Evolutionary conservation across 1,139 yeast species (phyloP).

Genomic region (Pichia cactophila): DNA sequence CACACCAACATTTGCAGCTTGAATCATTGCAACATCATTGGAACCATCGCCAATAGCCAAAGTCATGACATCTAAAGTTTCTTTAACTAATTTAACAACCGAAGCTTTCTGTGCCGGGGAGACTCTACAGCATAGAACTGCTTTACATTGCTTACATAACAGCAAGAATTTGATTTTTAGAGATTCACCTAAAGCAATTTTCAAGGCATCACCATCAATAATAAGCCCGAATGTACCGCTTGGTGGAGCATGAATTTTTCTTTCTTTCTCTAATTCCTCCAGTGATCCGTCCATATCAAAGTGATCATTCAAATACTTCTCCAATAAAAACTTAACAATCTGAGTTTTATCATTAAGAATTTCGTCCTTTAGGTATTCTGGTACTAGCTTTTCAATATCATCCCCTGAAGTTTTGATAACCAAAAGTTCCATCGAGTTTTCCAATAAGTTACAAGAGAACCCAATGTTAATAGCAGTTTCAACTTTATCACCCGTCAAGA

Average conservation of each 20-base stretch:
- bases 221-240: constrained; percentile 71
- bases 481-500: constrained; percentile 92
- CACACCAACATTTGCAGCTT: constrained; percentile 95
- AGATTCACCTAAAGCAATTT: constrained; percentile 54
- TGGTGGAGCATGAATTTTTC: constrained; percentile 70
- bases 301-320: constrained; percentile 51
- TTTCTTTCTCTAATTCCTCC: constrained; percentile 56
- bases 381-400: constrained; percentile 31
- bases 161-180: constrained; percentile 63
- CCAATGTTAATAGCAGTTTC: constrained; percentile 98
- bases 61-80: constrained; percentile 76
- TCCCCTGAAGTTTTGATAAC: constrained; percentile 51
- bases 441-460: constrained; percentile 84
- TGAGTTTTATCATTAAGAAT: constrained; percentile 33
- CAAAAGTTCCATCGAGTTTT: constrained; percentile 78
- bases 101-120: constrained; percentile 97
- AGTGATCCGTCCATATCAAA: constrained; percentile 58
- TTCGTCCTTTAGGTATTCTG: constrained; percentile 31
- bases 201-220: constrained; percentile 89
- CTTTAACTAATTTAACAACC: constrained; percentile 84
- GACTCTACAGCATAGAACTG: constrained; percentile 92
- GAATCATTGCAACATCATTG: constrained; percentile 98
- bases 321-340: constrained; percentile 49
- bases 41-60: constrained; percentile 98
- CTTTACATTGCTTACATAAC: constrained; percentile 86